Evolutionary conservation across 768 basidiomycete genomes (phyloP).

Genomic region (Suillus weaverae): DNA sequence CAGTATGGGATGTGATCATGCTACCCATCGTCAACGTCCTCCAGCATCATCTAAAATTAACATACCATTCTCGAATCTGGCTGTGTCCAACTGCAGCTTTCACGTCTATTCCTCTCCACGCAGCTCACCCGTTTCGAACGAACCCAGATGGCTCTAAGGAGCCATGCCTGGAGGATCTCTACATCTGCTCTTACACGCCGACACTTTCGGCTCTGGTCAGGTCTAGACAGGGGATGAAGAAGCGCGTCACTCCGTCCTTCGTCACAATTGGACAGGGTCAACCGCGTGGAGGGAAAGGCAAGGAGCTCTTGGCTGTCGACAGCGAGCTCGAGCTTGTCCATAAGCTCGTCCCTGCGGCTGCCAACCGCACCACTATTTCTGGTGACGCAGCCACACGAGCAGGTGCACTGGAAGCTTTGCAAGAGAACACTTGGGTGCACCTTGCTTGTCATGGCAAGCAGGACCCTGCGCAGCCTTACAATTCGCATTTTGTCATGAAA

Average conservation of each 20-base stretch:
- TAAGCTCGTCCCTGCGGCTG: background rate
- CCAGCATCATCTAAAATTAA: background rate
- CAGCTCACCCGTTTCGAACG: background rate
- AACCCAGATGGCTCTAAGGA: background rate
- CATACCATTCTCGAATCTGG: background rate
- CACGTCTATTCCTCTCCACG: background rate
- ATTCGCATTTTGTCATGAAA: constrained; percentile 20
- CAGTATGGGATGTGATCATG: background rate
- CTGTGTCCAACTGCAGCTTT: background rate
- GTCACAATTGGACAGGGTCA: background rate
- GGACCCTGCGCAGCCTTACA: constrained; percentile 20
- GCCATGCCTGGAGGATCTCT: background rate
- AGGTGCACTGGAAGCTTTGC: constrained; percentile 15
- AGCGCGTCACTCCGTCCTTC: background rate
- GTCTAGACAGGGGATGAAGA: background rate
- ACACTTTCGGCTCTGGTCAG: background rate
- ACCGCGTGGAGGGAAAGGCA: background rate
- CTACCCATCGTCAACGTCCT: background rate
- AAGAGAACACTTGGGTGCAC: constrained; percentile 26
- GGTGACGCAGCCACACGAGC: constrained; percentile 16
- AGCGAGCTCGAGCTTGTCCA: background rate
- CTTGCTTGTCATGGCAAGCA: constrained; percentile 33
- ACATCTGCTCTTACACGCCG: background rate
- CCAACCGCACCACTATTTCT: constrained; percentile 3
- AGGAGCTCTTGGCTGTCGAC: background rate